Percentiles rank a stretch among this genome's conserved stretches.
phyloP scores from a whole-genome alignment of 192 early-diverging fungal species.

The Coemansia sp. region DNA sequence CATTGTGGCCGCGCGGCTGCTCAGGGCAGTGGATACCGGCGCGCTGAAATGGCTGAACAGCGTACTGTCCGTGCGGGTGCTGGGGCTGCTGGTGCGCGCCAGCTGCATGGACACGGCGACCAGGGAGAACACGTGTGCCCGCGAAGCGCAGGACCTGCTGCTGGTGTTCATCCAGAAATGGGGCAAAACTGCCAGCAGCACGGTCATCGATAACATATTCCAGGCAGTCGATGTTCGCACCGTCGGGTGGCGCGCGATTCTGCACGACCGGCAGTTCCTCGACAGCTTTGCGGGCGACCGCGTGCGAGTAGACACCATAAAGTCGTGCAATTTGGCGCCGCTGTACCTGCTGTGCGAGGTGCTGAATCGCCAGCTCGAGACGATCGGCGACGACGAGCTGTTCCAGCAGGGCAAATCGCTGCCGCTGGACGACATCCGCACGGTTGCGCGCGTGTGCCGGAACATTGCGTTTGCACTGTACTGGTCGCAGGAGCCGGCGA shows the following conservation, averaged over 20 bases:
- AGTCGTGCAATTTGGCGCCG: conserved; percentile 12
- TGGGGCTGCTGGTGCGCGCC: conserved; percentile 29
- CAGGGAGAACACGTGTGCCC: not conserved
- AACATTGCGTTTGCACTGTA: conserved; percentile 71
- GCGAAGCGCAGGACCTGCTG: conserved; percentile 29
- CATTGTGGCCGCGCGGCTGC: conserved; percentile 1
- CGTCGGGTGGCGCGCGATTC: conserved; percentile 24
- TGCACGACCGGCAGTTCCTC: conserved; percentile 27
- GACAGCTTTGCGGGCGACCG: conserved; percentile 25
- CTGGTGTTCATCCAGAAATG: conserved; percentile 38
- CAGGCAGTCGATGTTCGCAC: conserved; percentile 40
- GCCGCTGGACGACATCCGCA: conserved; percentile 19
- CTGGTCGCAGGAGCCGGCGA: conserved; percentile 54
- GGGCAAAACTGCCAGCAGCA: conserved; percentile 33
- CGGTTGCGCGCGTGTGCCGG: conserved; percentile 38
- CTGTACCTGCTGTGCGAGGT: conserved; percentile 71
- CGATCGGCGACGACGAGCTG: conserved; percentile 85
- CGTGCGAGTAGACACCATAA: conserved; percentile 18
- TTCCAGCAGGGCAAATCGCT: conserved; percentile 53
- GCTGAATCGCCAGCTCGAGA: conserved; percentile 66
- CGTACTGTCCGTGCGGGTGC: conserved; percentile 20
- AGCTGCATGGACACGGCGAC: conserved; percentile 15
- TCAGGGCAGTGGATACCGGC: conserved; percentile 10
- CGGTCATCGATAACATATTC: conserved; percentile 39
- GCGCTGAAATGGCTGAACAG: conserved; percentile 41